Conservation (phyloP, 129 eudicot genomes). For the Escallonia herrerae region DNA sequence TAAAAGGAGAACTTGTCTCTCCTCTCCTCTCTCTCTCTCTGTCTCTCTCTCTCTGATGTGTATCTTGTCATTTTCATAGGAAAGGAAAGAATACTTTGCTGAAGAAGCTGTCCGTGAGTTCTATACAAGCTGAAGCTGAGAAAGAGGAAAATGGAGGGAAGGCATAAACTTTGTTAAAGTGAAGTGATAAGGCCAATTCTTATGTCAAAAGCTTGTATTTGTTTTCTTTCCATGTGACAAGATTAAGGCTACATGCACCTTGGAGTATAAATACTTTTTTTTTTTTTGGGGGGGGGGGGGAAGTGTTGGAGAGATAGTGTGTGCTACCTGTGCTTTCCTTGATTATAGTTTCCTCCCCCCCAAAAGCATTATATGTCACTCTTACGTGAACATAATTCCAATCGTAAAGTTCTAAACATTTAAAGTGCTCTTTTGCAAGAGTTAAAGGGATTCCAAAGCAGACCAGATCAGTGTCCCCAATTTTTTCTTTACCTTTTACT, state of each 20-base stretch:
- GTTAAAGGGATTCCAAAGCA: too few relatives aligned
- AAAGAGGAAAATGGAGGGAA: slow-evolving; percentile 32
- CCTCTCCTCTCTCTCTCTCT: too few relatives aligned
- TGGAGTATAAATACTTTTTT: not conserved
- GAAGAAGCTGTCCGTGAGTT: slow-evolving; percentile 18
- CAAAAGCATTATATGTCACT: not conserved
- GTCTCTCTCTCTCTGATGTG: slow-evolving; percentile 8
- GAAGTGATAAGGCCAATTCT: slow-evolving; percentile 10
- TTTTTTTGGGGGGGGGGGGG: not conserved
- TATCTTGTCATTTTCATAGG: slow-evolving; percentile 2
- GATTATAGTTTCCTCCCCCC: not conserved
- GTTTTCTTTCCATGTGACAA: not conserved
- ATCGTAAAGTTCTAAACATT: too few relatives aligned
- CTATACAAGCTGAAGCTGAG: not conserved
- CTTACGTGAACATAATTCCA: too few relatives aligned
- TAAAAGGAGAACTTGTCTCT: not conserved
- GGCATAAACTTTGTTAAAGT: slow-evolving; percentile 28
- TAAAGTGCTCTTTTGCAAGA: too few relatives aligned
- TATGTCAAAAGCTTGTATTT: not conserved
- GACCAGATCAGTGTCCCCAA: too few relatives aligned
- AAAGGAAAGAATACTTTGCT: slow-evolving; percentile 30
- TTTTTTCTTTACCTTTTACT: too few relatives aligned
- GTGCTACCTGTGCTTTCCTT: too few relatives aligned
- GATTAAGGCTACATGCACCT: not conserved
- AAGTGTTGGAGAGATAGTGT: too few relatives aligned